Evolutionary conservation across 495 filamentous ascomycete species (phyloP).

Genomic region (Penicillium crystallinum): DNA sequence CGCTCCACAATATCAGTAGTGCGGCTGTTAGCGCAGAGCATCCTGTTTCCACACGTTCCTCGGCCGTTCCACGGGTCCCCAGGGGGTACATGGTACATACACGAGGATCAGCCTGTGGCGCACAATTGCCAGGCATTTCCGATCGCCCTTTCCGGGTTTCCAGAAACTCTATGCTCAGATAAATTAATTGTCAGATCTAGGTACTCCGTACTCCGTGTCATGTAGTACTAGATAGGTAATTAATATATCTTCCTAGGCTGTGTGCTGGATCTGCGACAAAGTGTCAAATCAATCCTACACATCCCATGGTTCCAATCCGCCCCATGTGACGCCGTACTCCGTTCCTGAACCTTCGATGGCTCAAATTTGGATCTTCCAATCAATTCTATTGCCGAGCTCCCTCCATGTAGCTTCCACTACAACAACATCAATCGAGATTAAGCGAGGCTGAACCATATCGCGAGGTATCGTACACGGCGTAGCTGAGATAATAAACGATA

Average conservation of each 20-base stretch:
- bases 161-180: background rate
- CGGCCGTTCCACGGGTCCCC: constrained; percentile 5
- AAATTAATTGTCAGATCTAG: background rate
- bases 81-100: too few relatives aligned
- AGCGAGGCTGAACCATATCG: background rate
- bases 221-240: too few relatives aligned
- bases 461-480: background rate
- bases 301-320: too few relatives aligned
- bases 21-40: constrained; percentile 1
- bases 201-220: too few relatives aligned
- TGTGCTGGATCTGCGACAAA: background rate
- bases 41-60: constrained; percentile 5
- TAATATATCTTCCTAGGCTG: too few relatives aligned
- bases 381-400: background rate
- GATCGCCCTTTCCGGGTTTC: constrained; percentile 1
- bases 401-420: background rate
- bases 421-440: too few relatives aligned
- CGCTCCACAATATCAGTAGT: constrained; percentile 3
- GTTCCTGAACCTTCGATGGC: background rate
- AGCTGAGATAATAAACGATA: background rate
- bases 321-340: background rate
- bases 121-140: background rate
- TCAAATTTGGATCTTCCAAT: background rate
- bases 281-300: background rate
- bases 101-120: constrained; percentile 8